Percentiles rank a stretch among this genome's conserved stretches.
Evolutionary conservation across 1,284 basidiomycete genomes (phyloP).

Genomic region (Melampsora americana): DNA sequence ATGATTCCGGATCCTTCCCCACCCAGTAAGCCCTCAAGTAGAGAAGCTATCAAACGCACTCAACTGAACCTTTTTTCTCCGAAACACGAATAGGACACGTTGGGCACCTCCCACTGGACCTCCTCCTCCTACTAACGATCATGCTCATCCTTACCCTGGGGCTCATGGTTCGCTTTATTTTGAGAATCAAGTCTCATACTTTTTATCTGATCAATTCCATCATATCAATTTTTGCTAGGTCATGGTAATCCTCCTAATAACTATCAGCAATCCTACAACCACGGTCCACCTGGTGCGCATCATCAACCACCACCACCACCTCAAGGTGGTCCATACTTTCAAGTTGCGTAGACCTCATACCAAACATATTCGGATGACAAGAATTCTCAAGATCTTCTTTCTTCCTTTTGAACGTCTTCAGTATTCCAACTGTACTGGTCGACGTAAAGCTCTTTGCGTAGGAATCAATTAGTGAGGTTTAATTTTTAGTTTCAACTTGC

Average conservation of each 20-base stretch:
- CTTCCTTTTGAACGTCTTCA: background rate
- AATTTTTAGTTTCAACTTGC: conserved; percentile 12
- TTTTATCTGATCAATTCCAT: background rate
- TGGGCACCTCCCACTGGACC: conserved; percentile 41
- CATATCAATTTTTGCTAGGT: background rate
- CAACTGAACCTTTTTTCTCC: too few relatives aligned
- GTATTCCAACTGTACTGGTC: conserved; percentile 51
- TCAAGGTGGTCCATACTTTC: conserved; percentile 42
- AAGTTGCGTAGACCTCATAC: conserved; percentile 13
- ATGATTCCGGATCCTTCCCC: background rate
- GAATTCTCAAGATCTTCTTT: background rate
- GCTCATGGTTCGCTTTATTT: conserved; percentile 16
- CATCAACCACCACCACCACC: conserved; percentile 37
- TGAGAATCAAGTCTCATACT: background rate
- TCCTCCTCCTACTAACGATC: conserved; percentile 34
- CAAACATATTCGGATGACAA: background rate
- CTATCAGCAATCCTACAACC: conserved; percentile 41
- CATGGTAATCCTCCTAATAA: conserved; percentile 30
- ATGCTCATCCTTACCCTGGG: conserved; percentile 43
- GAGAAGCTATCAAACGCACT: background rate
- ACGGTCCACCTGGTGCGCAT: conserved; percentile 39
- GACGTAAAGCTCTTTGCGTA: conserved; percentile 56
- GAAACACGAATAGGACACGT: background rate
- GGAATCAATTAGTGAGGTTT: conserved; percentile 78
- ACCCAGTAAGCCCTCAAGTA: conserved; percentile 12